Evolutionary conservation across 192 early-diverging fungal species (phyloP).

Genomic region (Coemansia pectinata): DNA sequence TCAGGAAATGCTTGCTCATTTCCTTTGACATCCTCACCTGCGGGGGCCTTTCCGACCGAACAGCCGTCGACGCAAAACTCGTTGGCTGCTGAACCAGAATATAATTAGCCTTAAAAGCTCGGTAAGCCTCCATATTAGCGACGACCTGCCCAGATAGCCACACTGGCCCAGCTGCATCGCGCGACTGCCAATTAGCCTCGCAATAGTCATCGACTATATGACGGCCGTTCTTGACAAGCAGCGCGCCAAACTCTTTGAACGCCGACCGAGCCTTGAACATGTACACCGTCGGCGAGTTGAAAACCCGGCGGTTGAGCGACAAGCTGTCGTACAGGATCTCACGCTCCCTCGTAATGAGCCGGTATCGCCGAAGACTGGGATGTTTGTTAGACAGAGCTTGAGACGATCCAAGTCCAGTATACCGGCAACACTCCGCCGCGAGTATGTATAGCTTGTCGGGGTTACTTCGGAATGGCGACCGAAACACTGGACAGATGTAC

Average conservation of each 20-base stretch:
- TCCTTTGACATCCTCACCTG: not conserved
- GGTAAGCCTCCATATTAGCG: not conserved
- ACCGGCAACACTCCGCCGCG: not conserved
- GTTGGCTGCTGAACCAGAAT: not conserved
- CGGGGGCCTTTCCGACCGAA: not conserved
- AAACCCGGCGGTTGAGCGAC: not conserved
- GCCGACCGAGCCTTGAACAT: not conserved
- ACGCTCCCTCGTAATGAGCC: not conserved
- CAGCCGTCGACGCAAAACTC: not conserved
- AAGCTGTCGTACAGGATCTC: not conserved
- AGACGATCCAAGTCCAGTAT: not conserved
- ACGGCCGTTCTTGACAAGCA: not conserved
- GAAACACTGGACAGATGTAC: conserved; percentile 2
- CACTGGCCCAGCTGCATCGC: not conserved
- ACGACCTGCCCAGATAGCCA: not conserved
- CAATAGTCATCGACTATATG: conserved; percentile 1
- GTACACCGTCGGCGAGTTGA: not conserved
- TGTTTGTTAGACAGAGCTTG: not conserved
- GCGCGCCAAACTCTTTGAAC: not conserved
- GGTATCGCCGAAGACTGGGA: not conserved
- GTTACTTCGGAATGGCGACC: not conserved
- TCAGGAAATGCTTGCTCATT: not conserved
- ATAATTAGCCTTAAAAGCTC: not conserved
- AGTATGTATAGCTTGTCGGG: not conserved
- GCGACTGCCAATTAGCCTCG: not conserved